These are phyloP conservation scores for Aspergillus funiculosus DNA, from an alignment of 495 filamentous ascomycete species.

Conservation along the genomic window DNA sequence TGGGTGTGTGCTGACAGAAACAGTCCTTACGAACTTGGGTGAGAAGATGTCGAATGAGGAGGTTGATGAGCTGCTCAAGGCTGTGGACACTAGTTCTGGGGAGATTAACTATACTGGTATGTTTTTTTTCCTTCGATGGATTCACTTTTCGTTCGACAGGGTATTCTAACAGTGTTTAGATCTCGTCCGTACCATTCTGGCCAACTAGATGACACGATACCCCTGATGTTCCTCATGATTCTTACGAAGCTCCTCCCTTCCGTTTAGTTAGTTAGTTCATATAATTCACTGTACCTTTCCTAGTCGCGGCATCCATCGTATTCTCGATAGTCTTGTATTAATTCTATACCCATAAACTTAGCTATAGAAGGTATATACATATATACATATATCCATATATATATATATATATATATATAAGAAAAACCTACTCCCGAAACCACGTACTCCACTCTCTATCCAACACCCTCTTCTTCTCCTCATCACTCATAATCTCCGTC, in stretches of 20 bases:
- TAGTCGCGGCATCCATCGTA: too few species aligned
- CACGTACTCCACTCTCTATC: conserved; percentile 34
- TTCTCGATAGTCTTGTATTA: too few species aligned
- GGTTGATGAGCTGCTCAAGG: conserved; percentile 96
- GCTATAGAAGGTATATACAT: too few species aligned
- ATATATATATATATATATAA: not conserved
- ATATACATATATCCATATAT: too few species aligned
- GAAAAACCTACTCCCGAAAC: conserved; percentile 2
- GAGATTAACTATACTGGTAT: conserved; percentile 95
- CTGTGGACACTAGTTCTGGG: conserved; percentile 85
- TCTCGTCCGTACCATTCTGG: conserved; percentile 88
- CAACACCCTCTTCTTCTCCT: conserved; percentile 17
- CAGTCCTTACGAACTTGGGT: conserved; percentile 89
- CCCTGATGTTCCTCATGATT: conserved; percentile 18
- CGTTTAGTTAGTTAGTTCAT: not conserved
- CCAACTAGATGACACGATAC: conserved; percentile 59
- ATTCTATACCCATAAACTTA: too few species aligned
- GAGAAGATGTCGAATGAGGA: conserved; percentile 99
- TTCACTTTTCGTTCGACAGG: not conserved
- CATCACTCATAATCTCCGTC: conserved; percentile 40
- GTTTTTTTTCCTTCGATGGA: too few species aligned
- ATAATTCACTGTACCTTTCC: too few species aligned
- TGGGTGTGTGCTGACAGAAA: not conserved
- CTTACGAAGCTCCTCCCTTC: too few species aligned
- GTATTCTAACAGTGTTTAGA: conserved; percentile 43